Base-by-base conservation (phyloP, 768 basidiomycete species). In the Rossbeevera mucosa region DNA sequence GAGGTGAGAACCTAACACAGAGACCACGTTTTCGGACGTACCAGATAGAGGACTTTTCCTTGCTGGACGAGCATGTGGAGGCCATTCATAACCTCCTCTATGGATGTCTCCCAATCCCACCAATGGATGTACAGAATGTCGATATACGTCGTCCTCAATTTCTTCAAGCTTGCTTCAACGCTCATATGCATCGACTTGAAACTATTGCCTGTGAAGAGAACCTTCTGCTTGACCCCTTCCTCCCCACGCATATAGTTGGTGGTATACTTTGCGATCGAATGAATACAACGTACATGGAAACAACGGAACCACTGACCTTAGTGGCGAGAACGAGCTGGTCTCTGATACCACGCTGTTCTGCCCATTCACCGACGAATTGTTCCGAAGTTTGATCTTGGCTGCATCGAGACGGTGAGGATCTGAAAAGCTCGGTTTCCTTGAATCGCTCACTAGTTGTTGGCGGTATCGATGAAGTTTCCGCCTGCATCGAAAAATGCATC, bases 391-490 rank as follows among this genome's bases (percentile, higher is more conserved):
- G 75, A 47, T 75, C 64, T 56, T 76, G 72, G 44, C 72, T 72
- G 33, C 6, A 45, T 36, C 16, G 26, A 14, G 9, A 40, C 18
- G 2, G 3, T 42, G 26, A 52, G 5, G 4, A 42, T 31, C 29
- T 26, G 4, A 8, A 0, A 7, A 18, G 13, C 6, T 9, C 0
- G 1, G 20, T 14, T 14, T 2, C 16, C 12, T 3, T 8, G 24
- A 38, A 47, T 51, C 28, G 21, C 72, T 55, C 41, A 74, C 73
- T 79, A 79, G 57, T 59, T 65, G 48, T 75, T 79, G 12, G 77
- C 72, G 2, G 78, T 78, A 26, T 77, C 75, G 59, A 79, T 74
- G 51, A 72, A 73, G 64, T 79, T 77, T 2, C 80, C 79, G 13
- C 79, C 79, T 0, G 68, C 69, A 11, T 74, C 69, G 44, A 67